Evolutionary conservation across 2,329 filamentous ascomycete genomes (phyloP).

Genomic region (Fusarium avenaceum): DNA sequence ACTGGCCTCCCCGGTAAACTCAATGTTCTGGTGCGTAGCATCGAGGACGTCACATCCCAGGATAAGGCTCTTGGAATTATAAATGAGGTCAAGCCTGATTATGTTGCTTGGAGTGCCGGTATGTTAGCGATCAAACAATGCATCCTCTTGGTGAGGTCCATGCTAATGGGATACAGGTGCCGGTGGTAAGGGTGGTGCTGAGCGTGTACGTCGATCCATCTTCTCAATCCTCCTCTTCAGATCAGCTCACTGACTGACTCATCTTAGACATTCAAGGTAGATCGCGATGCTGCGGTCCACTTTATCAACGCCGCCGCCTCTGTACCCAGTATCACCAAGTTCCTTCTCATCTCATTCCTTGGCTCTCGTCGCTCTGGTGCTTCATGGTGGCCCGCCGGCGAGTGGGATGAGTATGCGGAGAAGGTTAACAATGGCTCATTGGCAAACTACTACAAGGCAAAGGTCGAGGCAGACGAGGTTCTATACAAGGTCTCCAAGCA

Average conservation of each 20-base stretch:
- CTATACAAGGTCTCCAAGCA: conserved; percentile 64
- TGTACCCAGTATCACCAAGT: conserved; percentile 68
- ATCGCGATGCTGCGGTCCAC: conserved; percentile 73
- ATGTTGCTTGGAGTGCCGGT: conserved; percentile 78
- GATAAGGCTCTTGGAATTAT: conserved; percentile 73
- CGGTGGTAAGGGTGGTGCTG: conserved; percentile 70
- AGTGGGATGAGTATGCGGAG: conserved; percentile 62
- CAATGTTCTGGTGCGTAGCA: conserved; percentile 76
- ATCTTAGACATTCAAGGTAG: conserved; percentile 68
- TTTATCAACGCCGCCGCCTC: conserved; percentile 72
- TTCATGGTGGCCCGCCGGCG: conserved; percentile 67
- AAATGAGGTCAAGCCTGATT: conserved; percentile 71
- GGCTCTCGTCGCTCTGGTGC: conserved; percentile 65
- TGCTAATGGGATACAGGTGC: conserved; percentile 59
- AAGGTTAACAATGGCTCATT: conserved; percentile 58
- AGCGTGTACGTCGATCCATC: conserved; percentile 54
- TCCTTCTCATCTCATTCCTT: conserved; percentile 74
- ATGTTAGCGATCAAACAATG: conserved; percentile 37
- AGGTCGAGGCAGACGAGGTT: conserved; percentile 70
- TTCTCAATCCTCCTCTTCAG: not conserved
- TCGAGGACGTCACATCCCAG: conserved; percentile 77
- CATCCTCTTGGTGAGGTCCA: not conserved
- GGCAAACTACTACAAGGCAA: conserved; percentile 70
- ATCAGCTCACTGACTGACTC: conserved; percentile 23
- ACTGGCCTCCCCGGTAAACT: conserved; percentile 72